A percentile compares a stretch with the other conserved stretches of the same genome.
phyloP scores from a whole-genome alignment of 2,329 filamentous ascomycete genomes.

The Pyricularia pennisetigena region DNA sequence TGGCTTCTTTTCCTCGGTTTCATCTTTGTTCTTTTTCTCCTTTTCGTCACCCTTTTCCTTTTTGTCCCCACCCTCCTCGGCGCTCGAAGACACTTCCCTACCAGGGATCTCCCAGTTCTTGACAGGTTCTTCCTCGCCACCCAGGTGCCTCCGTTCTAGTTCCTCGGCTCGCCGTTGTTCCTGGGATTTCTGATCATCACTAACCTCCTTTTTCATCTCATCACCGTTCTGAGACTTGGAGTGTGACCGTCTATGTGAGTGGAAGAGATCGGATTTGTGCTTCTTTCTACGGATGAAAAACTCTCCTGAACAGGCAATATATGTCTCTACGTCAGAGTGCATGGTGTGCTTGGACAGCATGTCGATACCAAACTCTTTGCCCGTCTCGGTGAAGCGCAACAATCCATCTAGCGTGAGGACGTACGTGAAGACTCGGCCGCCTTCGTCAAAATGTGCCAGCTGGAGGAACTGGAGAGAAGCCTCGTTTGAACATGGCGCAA shows the following conservation, averaged over 20 bases:
- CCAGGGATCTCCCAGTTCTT: background rate
- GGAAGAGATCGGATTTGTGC: background rate
- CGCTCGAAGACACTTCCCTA: background rate
- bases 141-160: conserved; percentile 11
- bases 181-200: background rate
- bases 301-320: conserved; percentile 86
- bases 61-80: background rate
- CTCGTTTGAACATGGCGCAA: conserved; percentile 56
- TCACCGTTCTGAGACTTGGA: background rate
- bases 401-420: conserved; percentile 80
- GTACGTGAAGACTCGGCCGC: conserved; percentile 83
- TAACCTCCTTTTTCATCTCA: background rate
- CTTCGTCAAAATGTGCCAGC: conserved; percentile 77
- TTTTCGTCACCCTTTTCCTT: background rate
- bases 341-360: conserved; percentile 92
- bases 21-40: background rate
- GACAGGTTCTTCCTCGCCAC: background rate
- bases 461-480: conserved; percentile 75
- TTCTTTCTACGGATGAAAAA: conserved; percentile 64
- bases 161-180: background rate
- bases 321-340: conserved; percentile 86
- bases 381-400: conserved; percentile 88
- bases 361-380: conserved; percentile 91
- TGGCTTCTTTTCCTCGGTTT: background rate
- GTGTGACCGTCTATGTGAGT: background rate